A percentile compares a stretch with the other conserved stretches of the same genome.
Conservation (phyloP, 2,329 filamentous ascomycete genomes). For the Scorias spongiosa region DNA sequence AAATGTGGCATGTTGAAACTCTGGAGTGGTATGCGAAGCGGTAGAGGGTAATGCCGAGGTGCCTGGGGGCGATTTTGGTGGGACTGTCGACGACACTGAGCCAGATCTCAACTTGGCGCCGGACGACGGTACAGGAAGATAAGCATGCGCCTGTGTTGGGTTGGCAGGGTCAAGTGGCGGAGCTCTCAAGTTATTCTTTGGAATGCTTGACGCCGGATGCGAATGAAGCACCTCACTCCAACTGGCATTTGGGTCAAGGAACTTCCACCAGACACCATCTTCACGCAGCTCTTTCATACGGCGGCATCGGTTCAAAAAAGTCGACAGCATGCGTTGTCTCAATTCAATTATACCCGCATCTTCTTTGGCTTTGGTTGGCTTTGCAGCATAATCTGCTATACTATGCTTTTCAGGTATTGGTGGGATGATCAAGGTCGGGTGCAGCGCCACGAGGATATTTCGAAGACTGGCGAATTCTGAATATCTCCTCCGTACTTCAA, state of each 20-base stretch:
- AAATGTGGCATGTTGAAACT: constrained; percentile 61
- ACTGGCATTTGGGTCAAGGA: constrained; percentile 93
- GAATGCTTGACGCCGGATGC: constrained; percentile 76
- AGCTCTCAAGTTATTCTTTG: constrained; percentile 85
- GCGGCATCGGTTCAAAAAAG: constrained; percentile 86
- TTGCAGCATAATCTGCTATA: constrained; percentile 96
- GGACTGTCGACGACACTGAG: constrained; percentile 31
- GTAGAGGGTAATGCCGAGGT: constrained; percentile 34
- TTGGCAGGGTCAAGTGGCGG: constrained; percentile 94
- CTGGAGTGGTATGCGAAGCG: constrained; percentile 42
- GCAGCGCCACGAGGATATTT: constrained; percentile 74
- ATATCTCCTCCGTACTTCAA: constrained; percentile 88
- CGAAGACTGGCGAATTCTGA: constrained; percentile 91
- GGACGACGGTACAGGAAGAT: constrained; percentile 67
- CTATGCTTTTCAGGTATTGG: constrained; percentile 98
- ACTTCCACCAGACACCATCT: constrained; percentile 95
- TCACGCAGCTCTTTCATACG: constrained; percentile 83
- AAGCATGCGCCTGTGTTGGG: constrained; percentile 71
- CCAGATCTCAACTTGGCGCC: constrained; percentile 67
- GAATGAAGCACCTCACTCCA: constrained; percentile 93
- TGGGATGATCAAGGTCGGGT: constrained; percentile 88
- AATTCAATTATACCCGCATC: constrained; percentile 94
- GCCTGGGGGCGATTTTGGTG: constrained; percentile 39
- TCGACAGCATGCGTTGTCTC: constrained; percentile 88
- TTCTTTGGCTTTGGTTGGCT: constrained; percentile 94